A percentile compares a stretch with the other conserved stretches of the same genome.
phyloP scores from a whole-genome alignment of 2,329 filamentous ascomycete species.

The Blastomyces parvus region DNA sequence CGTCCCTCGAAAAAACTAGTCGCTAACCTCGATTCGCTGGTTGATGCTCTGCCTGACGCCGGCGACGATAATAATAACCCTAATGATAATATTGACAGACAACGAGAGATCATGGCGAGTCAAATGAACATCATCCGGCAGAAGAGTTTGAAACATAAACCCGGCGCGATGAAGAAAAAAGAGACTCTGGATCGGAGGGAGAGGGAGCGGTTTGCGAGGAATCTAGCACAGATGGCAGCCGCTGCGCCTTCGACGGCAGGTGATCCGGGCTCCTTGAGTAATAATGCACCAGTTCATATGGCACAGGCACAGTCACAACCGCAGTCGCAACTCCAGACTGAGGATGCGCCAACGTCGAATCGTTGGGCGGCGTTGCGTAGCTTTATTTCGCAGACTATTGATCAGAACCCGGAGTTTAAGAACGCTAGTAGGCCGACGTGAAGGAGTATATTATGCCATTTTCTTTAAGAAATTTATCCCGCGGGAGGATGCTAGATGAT shows the following conservation, averaged over 20 bases:
- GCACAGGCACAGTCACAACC: not conserved
- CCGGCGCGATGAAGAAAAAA: constrained; percentile 74
- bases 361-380: constrained; percentile 73
- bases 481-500: not conserved
- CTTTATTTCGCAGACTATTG: constrained; percentile 81
- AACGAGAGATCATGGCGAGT: constrained; percentile 28
- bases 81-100: constrained; percentile 31
- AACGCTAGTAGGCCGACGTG: not conserved
- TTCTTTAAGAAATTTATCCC: not conserved
- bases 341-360: constrained; percentile 40
- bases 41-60: constrained; percentile 65
- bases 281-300: constrained; percentile 7
- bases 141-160: constrained; percentile 63
- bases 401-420: constrained; percentile 71
- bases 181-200: constrained; percentile 70
- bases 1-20: constrained; percentile 68
- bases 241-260: constrained; percentile 21
- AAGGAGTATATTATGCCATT: not conserved
- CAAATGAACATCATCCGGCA: constrained; percentile 62
- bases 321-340: not conserved
- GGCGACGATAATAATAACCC: constrained; percentile 43
- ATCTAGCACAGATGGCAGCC: constrained; percentile 59
- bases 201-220: constrained; percentile 73
- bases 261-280: constrained; percentile 3
- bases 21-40: constrained; percentile 63